Conservation (phyloP, 805 yeast genomes). For the Grigorovia yakushimaensis region DNA sequence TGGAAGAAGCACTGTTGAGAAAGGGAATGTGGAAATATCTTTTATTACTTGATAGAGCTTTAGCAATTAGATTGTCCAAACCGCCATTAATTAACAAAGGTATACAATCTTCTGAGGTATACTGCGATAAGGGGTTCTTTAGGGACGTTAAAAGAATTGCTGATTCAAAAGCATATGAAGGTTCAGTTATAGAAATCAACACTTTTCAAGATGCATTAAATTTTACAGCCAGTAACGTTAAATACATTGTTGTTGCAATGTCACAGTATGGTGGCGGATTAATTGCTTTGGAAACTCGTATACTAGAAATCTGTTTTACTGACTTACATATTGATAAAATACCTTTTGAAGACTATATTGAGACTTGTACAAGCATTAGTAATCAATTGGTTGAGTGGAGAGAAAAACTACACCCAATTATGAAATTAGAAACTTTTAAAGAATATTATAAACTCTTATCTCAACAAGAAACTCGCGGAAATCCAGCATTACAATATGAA, state of each 20-base stretch:
- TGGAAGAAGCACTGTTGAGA: slow-evolving; percentile 30
- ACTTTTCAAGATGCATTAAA: slow-evolving; percentile 5
- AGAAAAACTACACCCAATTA: slow-evolving; percentile 6
- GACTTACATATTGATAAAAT: slow-evolving; percentile 3
- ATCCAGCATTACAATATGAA: slow-evolving; percentile 6
- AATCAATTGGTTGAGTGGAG: slow-evolving; percentile 8
- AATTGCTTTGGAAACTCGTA: slow-evolving; percentile 5
- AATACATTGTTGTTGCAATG: slow-evolving; percentile 3
- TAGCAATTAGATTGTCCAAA: slow-evolving; percentile 7
- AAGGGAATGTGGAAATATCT: slow-evolving; percentile 38
- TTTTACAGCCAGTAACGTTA: slow-evolving; percentile 2
- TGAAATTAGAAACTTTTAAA: slow-evolving; percentile 8
- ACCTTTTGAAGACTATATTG: slow-evolving; percentile 10
- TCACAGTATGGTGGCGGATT: slow-evolving; percentile 7
- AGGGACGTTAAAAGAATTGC: slow-evolving; percentile 1
- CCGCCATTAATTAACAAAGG: slow-evolving; percentile 9
- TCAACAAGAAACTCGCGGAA: slow-evolving; percentile 1
- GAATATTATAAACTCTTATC: slow-evolving; percentile 6
- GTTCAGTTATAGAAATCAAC: not conserved
- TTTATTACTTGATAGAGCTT: slow-evolving; percentile 6
- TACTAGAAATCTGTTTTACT: slow-evolving; percentile 5
- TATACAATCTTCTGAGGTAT: slow-evolving; percentile 2
- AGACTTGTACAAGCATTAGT: slow-evolving; percentile 4
- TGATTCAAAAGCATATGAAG: not conserved
- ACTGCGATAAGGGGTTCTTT: slow-evolving; percentile 7